Evolutionary conservation across 208 protist genomes (phyloP).

Genomic region (Borovskyia barvae): DNA sequence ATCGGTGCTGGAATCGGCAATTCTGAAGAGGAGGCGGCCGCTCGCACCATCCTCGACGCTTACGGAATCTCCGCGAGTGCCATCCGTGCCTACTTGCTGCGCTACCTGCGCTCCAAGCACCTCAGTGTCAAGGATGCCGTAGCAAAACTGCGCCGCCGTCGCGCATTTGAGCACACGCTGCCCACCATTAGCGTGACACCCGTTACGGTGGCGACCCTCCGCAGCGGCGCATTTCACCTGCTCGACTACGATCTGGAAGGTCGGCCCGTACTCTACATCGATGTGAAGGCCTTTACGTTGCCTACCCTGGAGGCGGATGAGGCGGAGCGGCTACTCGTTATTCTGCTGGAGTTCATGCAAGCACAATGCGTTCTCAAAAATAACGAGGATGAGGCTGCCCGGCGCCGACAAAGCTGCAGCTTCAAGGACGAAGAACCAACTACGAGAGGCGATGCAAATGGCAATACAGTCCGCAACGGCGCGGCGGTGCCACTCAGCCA

Average conservation of each 20-base stretch:
- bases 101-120: constrained; percentile 53
- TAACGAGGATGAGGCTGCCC: constrained; percentile 23
- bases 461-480: too few species aligned
- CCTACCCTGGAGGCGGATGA: constrained; percentile 44
- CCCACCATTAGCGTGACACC: constrained; percentile 57
- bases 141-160: constrained; percentile 55
- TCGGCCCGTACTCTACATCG: constrained; percentile 57
- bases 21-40: constrained; percentile 5
- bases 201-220: constrained; percentile 35
- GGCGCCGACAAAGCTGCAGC: constrained; percentile 6
- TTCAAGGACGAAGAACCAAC: neutral
- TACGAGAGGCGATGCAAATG: neutral
- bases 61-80: constrained; percentile 23
- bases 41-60: constrained; percentile 5
- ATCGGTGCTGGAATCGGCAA: constrained; percentile 4
- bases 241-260: constrained; percentile 42
- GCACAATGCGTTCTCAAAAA: constrained; percentile 32
- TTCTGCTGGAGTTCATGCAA: constrained; percentile 81
- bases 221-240: constrained; percentile 48
- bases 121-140: constrained; percentile 43
- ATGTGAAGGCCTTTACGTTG: constrained; percentile 32
- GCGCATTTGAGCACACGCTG: constrained; percentile 54
- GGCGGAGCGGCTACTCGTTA: constrained; percentile 45
- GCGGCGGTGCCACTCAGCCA: neutral
- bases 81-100: constrained; percentile 59